Evolutionary conservation across 2,329 filamentous ascomycete genomes (phyloP), one percentile per base, ranked within the genome.

Genomic region (Aschersonia sp.): DNA sequence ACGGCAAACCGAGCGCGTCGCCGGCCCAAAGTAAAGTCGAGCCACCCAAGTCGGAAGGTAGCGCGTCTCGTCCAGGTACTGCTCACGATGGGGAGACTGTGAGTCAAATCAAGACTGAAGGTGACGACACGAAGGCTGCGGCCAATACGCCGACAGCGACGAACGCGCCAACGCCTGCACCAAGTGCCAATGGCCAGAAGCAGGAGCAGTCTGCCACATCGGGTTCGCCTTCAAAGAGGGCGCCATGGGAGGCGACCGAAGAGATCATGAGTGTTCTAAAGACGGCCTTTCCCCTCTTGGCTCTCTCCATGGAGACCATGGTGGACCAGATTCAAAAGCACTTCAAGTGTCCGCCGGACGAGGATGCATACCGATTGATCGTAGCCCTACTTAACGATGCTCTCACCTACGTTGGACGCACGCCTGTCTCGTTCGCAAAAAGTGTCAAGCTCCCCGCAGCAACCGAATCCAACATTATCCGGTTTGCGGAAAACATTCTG

Each of bases 291-390:
- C 92, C 92, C 30, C 75, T 99, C 14, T 76, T 99, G 56, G 92
- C 94, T 8, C 71, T 97, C 42, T 96, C 90, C 0, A 97, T 99
- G 92, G 92, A 99, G 68, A 95, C 90, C 0, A 98, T 97, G 88
- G 89, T 97, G 32, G 92, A 98, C 61, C 90, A 97, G 66, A 95
- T 98, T 50, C 85, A 92, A 64, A 97, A 97, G 72, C 85, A 97
- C 66, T 98, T 98, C 77, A 98, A 98, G 68, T 97, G 92, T 58
- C 90, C 90, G 11, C 90, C 90, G 0, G 92, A 99, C 58, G 92
- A 99, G 63, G 92, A 99, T 68, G 94, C 92, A 2, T 97, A 97
- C 65, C 79, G 92, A 45, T 74, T 99, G 12, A 98, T 98, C 54
- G 90, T 97, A n/a, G 94, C 92, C 3, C 71, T 99, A 9, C 78